Evolutionary conservation across 192 early-diverging fungal genomes (phyloP).

Genomic region (Coemansia sp.): DNA sequence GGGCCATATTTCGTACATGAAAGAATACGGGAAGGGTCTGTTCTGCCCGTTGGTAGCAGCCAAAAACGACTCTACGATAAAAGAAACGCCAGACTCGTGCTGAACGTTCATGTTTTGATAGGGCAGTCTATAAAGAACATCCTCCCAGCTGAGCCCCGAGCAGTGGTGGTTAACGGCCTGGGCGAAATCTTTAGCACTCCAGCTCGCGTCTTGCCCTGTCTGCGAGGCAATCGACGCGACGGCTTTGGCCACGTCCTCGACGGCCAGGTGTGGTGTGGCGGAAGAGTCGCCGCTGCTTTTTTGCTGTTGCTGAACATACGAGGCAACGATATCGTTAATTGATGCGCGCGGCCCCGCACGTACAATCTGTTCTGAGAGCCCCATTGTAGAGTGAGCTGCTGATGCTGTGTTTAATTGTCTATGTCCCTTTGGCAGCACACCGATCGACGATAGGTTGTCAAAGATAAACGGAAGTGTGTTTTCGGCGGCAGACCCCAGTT

Average conservation of each 20-base stretch:
- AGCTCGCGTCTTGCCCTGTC: slow-evolving; percentile 15
- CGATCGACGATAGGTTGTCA: slow-evolving; percentile 22
- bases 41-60: slow-evolving; percentile 40
- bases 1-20: slow-evolving; percentile 56
- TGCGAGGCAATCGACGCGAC: slow-evolving; percentile 45
- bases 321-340: slow-evolving; percentile 28
- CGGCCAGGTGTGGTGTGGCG: slow-evolving; percentile 14
- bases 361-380: slow-evolving; percentile 45
- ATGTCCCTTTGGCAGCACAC: slow-evolving; percentile 5
- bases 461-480: slow-evolving; percentile 23
- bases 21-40: slow-evolving; percentile 49
- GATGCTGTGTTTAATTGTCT: slow-evolving; percentile 3
- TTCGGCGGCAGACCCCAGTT: slow-evolving; percentile 11
- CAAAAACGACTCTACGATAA: slow-evolving; percentile 38
- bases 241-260: slow-evolving; percentile 41
- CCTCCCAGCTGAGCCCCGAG: slow-evolving; percentile 47
- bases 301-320: slow-evolving; percentile 21
- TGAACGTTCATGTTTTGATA: slow-evolving; percentile 31
- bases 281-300: background rate
- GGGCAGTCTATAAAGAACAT: slow-evolving; percentile 48
- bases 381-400: slow-evolving; percentile 23
- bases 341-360: slow-evolving; percentile 32
- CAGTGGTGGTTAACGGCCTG: slow-evolving; percentile 26
- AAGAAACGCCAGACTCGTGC: slow-evolving; percentile 40
- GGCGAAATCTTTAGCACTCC: slow-evolving; percentile 37